Conservation (phyloP, 208 protist species). For the Acanthamoeba castellanii region DNA sequence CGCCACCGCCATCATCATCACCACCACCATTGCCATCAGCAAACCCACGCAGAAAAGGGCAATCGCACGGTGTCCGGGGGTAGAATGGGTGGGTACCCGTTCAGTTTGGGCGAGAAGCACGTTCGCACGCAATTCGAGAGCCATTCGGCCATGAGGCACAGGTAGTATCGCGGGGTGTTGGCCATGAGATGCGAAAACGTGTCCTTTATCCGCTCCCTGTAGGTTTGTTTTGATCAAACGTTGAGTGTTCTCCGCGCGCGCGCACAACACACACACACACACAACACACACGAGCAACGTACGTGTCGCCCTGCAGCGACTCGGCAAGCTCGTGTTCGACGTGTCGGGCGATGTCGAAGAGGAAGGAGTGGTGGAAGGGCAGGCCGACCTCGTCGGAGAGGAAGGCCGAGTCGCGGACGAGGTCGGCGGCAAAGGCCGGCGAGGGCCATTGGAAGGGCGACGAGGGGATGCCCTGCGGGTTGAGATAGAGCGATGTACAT, state of each 20-base stretch:
- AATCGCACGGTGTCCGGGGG: no score
- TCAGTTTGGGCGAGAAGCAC: neutral
- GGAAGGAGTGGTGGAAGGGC: neutral
- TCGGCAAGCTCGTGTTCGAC: slow-evolving; percentile 11
- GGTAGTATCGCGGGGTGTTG: neutral
- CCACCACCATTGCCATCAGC: no score
- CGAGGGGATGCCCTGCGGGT: neutral
- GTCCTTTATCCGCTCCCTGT: slow-evolving; percentile 15
- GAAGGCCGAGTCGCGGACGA: neutral
- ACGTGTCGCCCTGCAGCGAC: neutral
- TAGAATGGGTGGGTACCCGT: neutral
- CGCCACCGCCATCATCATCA: no score
- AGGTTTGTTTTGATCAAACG: no score
- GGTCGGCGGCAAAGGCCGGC: neutral
- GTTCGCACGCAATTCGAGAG: neutral
- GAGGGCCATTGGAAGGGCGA: slow-evolving; percentile 19
- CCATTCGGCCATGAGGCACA: slow-evolving; percentile 35
- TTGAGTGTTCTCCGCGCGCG: no score
- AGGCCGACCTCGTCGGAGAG: neutral
- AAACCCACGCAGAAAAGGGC: no score
- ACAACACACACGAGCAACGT: neutral
- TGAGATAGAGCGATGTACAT: slow-evolving; percentile 16
- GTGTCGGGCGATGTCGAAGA: neutral
- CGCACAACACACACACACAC: no score
- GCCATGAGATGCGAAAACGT: neutral